Evolutionary conservation across 495 filamentous ascomycete species (phyloP).

Genomic region (Copromyces sp.): DNA sequence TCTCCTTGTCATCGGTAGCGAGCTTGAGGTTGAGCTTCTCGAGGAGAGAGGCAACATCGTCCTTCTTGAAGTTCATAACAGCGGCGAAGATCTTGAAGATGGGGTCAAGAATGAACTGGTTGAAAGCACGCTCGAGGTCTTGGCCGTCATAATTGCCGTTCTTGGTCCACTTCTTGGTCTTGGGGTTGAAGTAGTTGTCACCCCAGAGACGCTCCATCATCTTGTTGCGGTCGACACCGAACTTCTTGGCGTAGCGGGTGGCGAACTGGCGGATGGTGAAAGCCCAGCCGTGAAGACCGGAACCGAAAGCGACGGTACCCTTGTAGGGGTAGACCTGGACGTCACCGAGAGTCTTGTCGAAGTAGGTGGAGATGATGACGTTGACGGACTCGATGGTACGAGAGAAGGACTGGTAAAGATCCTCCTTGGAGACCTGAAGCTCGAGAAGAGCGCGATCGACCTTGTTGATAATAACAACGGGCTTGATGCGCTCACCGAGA

Average conservation of each 20-base stretch:
- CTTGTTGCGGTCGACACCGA: constrained; percentile 98
- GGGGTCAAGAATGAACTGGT: constrained; percentile 95
- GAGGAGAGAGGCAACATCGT: constrained; percentile 72
- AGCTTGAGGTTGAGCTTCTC: constrained; percentile 93
- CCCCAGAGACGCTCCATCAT: constrained; percentile 99
- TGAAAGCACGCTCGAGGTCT: constrained; percentile 93
- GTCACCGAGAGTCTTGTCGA: constrained; percentile 93
- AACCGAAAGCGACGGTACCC: constrained; percentile 97
- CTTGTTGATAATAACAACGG: constrained; percentile 99
- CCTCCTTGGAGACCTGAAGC: constrained; percentile 95
- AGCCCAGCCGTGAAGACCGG: constrained; percentile 99
- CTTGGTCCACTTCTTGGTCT: constrained; percentile 99
- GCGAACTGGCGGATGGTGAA: constrained; percentile 99
- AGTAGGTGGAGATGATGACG: constrained; percentile 98
- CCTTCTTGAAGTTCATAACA: constrained; percentile 98
- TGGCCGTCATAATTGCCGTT: constrained; percentile 69
- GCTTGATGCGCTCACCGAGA: constrained; percentile 99
- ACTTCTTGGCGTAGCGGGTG: constrained; percentile 95
- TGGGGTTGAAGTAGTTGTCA: constrained; percentile 99
- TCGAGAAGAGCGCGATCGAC: constrained; percentile 98
- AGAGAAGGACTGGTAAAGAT: constrained; percentile 98
- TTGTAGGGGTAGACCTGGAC: constrained; percentile 94
- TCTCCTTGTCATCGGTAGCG: constrained; percentile 70
- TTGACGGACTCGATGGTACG: constrained; percentile 99
- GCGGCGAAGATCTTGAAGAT: constrained; percentile 97